These are phyloP conservation scores for Russula earlei DNA, from an alignment of 768 basidiomycete species.

Conservation along the genomic window DNA sequence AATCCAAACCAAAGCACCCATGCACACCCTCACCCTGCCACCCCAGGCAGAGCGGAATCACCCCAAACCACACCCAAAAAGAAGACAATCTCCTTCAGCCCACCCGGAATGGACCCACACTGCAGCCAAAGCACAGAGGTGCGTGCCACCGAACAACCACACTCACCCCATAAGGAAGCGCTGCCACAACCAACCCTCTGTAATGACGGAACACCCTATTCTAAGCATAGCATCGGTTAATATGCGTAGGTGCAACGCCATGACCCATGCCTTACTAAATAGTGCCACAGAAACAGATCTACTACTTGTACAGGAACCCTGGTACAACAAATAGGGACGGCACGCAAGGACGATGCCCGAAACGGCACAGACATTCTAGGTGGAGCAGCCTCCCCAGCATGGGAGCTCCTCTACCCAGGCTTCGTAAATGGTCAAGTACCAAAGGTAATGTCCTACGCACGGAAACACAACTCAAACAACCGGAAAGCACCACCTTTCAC, in stretches of 20 bases:
- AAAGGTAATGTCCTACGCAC: background rate
- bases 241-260: background rate
- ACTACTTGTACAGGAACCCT: background rate
- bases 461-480: background rate
- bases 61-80: too few relatives aligned
- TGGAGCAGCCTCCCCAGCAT: background rate
- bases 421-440: background rate
- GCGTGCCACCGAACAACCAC: background rate
- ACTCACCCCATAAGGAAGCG: background rate
- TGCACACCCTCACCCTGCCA: too few relatives aligned
- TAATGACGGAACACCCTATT: background rate
- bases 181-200: background rate
- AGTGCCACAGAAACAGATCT: background rate
- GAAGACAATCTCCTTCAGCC: too few relatives aligned
- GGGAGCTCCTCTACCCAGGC: background rate
- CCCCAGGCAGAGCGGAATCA: too few relatives aligned
- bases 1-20: too few relatives aligned
- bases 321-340: background rate
- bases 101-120: too few relatives aligned
- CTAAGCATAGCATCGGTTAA: background rate
- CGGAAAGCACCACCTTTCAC: rapidly evolving
- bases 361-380: background rate
- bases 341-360: background rate
- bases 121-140: too few relatives aligned
- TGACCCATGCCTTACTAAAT: background rate